Evolutionary conservation across 495 filamentous ascomycete species (phyloP).

Genomic region (Letharia columbiana): DNA sequence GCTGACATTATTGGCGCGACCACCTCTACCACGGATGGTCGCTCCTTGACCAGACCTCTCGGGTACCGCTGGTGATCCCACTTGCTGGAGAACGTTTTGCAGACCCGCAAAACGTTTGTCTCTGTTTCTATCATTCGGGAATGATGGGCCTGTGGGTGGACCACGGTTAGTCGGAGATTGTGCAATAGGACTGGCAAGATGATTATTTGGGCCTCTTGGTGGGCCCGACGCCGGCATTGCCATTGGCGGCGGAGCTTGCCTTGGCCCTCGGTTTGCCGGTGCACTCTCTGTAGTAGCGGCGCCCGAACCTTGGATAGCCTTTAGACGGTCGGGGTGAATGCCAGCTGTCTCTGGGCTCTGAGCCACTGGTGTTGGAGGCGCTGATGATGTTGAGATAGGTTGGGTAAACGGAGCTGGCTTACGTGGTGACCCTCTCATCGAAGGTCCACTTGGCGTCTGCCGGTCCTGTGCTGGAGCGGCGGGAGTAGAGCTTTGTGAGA

Average conservation of each 20-base stretch:
- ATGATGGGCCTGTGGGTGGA: conserved; percentile 26
- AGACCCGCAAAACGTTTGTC: conserved; percentile 27
- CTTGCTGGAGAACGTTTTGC: conserved; percentile 26
- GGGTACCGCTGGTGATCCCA: conserved; percentile 7
- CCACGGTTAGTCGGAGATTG: conserved; percentile 20
- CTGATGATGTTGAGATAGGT: conserved; percentile 9
- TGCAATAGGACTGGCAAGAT: conserved; percentile 15
- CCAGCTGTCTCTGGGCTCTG: conserved; percentile 22
- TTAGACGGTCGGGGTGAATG: conserved; percentile 28
- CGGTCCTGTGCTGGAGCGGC: conserved; percentile 16
- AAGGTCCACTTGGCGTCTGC: conserved; percentile 24
- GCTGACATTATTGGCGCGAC: conserved; percentile 22
- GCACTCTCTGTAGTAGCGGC: conserved; percentile 9
- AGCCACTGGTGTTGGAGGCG: conserved; percentile 17
- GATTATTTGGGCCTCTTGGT: conserved; percentile 20
- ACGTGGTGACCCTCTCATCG: conserved; percentile 19
- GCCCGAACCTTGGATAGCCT: conserved; percentile 22
- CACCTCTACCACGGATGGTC: conserved; percentile 27
- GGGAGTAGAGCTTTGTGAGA: conserved; percentile 1
- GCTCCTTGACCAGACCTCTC: conserved; percentile 26
- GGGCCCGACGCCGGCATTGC: conserved; percentile 14
- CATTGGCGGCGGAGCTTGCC: conserved; percentile 19
- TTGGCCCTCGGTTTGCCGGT: conserved; percentile 14
- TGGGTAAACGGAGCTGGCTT: conserved; percentile 15
- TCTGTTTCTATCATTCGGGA: conserved; percentile 16